Base-by-base conservation (phyloP, 495 filamentous ascomycete genomes). In the Astrocystis sublimbata region DNA sequence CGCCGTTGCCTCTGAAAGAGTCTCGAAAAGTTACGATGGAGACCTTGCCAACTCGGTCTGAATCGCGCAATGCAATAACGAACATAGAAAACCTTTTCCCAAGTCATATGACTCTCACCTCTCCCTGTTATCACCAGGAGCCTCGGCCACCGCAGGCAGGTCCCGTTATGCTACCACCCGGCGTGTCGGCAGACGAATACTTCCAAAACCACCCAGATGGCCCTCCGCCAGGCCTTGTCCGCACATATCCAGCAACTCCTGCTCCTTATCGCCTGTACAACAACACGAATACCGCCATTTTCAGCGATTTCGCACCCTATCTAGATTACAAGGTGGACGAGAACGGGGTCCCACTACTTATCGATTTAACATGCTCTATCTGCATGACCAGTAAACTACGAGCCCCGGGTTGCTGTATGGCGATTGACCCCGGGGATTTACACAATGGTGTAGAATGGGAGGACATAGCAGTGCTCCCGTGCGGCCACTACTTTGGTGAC, bases 221-320 rank as follows among this genome's bases (percentile, higher is more conserved):
- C 73, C 88, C 84, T 59, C 62, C 56, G 58, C 73, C 71, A 28
- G 64, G 62, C 60, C 57, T 69, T 13, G 64, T 23, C 21, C 69
- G 74, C 69, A 69, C 83, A 59, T 75, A 75, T 63, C 83, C 78
- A 4, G 80, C 84, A 3, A 76, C 73, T 35, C 71, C 74, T 0
- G 87, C 87, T 84, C 86, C 90, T 1, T 81, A 87, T 40, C 88
- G 8, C 28, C 12, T 46, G 9, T 17, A 64, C 85, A 30, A 86
- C 82, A 59, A 88, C 85, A 17, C 86, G 81, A 23, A 86, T 84
- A 56, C 72, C 71, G 10, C 73, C 19, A 50, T 96, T 85, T 68
- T 97, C 88, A 15, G 92, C 80, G 75, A 97, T 88, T 21, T 94
- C 90, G 3, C 83, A 77, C 64, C 83, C 74, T 85, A 96, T 92